Percentiles rank a stretch among this genome's conserved stretches.
Conservation (phyloP, 1,284 basidiomycete species). For the Moesziomyces sp. region DNA sequence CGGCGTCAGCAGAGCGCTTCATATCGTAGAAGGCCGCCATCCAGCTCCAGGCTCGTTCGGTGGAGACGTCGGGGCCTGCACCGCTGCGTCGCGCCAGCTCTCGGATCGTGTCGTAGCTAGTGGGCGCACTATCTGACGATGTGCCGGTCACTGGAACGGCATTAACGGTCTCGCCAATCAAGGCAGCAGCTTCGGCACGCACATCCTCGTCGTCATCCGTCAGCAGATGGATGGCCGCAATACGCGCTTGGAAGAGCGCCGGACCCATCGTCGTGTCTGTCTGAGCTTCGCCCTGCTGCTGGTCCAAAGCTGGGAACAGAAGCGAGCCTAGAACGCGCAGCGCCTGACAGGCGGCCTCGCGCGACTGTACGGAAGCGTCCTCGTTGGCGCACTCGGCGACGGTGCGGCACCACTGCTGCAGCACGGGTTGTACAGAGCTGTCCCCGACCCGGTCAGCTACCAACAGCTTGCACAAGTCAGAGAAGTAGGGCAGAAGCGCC, state of each 20-base stretch:
- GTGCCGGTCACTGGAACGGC: neutral
- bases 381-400: constrained; percentile 39
- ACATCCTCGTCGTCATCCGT: constrained; percentile 55
- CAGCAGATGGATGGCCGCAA: constrained; percentile 43
- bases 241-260: constrained; percentile 33
- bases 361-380: constrained; percentile 45
- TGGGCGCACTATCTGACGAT: neutral
- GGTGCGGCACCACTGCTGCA: constrained; percentile 26
- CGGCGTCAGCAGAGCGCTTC: neutral
- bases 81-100: constrained; percentile 32
- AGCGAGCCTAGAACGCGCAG: constrained; percentile 24
- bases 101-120: constrained; percentile 32
- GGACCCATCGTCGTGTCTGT: neutral
- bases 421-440: neutral
- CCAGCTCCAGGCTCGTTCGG: constrained; percentile 50
- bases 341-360: constrained; percentile 38
- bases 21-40: constrained; percentile 33
- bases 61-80: constrained; percentile 41
- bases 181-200: constrained; percentile 43
- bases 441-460: neutral
- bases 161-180: constrained; percentile 41
- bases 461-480: constrained; percentile 32
- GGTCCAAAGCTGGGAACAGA: constrained; percentile 22
- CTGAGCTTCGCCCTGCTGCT: neutral
- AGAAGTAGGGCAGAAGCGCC: constrained; percentile 51